Evolutionary conservation across 768 basidiomycete species (phyloP), one percentile per base, ranked within the genome.

Genomic region (Boletus rufocinnamomeus): DNA sequence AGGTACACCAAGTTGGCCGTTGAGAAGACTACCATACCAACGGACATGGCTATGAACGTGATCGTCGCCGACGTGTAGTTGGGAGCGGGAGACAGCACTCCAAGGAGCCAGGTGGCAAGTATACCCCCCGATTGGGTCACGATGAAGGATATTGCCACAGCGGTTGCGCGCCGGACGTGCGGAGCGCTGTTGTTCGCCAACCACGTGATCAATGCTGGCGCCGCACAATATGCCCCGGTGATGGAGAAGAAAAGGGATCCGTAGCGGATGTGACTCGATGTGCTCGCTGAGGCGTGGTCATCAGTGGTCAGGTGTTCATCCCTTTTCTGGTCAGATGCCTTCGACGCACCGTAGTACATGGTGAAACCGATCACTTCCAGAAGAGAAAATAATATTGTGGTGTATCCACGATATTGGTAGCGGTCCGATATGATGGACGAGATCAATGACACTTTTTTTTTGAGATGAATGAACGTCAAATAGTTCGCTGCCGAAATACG

Each of bases 121-220:
- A 87, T 85, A 2, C 83, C 83, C 2, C 84, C 84, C 0, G 75
- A 70, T 64, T 87, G 85, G 17, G 80, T 81, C 75, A 80, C 75
- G 59, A 80, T 82, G 57, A 83, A 82, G 1, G 77, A 75, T n/a
- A 85, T 72, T 13, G 84, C 85, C 49, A 87, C 77, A 28, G 80
- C 75, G 1, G 85, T 85, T 2, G 85, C 86, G 7, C 86, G 80
- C 32, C 84, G 75, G 25, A 75, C 71, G 59, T 84, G 79, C 0
- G 86, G 86, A 6, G 81, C 74, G 6, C 82, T 76, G 69, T 87
- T 88, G 70, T 87, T 87, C 17, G 84, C 78, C 50, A 77, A 72
- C 86, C 86, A 88, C 0, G 85, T 79, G 2, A 76, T 78, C n/a
- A 84, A 66, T 0, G 84, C 74, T 0, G 86, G 84, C 2, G 80